Conservation (phyloP, 2,329 filamentous ascomycete species). For the Trichoderma gracile region DNA sequence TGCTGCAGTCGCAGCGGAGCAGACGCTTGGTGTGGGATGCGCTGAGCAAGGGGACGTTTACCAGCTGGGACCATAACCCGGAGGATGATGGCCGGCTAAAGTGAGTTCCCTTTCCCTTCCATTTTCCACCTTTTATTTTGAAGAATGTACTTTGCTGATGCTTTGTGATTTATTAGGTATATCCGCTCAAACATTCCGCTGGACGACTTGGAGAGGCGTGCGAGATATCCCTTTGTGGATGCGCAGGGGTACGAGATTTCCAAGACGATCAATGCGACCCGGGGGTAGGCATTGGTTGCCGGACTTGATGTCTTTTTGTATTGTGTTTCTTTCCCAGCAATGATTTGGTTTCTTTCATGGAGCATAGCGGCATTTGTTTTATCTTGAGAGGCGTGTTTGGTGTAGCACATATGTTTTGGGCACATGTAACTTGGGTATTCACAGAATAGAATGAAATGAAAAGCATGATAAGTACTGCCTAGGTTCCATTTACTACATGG, state of each 20-base stretch:
- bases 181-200: conserved; percentile 82
- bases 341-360: not conserved
- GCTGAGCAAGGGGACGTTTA: conserved; percentile 72
- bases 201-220: conserved; percentile 75
- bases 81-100: conserved; percentile 67
- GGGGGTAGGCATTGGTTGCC: conserved; percentile 23
- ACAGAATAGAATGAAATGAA: no score
- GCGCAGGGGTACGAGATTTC: conserved; percentile 52
- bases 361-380: no score
- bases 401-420: no score
- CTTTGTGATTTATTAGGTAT: conserved; percentile 58
- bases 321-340: not conserved
- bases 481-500: no score
- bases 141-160: conserved; percentile 35
- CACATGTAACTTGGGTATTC: no score
- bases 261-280: conserved; percentile 42
- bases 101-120: conserved; percentile 43
- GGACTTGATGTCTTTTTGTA: not conserved
- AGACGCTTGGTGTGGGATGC: conserved; percentile 78
- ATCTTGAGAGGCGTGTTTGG: no score
- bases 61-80: conserved; percentile 85
- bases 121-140: not conserved
- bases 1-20: conserved; percentile 75
- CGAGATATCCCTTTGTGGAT: conserved; percentile 69
- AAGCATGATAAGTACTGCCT: no score